Conservation (phyloP, 1,139 yeast species). For the Protomyces pachydermus region DNA sequence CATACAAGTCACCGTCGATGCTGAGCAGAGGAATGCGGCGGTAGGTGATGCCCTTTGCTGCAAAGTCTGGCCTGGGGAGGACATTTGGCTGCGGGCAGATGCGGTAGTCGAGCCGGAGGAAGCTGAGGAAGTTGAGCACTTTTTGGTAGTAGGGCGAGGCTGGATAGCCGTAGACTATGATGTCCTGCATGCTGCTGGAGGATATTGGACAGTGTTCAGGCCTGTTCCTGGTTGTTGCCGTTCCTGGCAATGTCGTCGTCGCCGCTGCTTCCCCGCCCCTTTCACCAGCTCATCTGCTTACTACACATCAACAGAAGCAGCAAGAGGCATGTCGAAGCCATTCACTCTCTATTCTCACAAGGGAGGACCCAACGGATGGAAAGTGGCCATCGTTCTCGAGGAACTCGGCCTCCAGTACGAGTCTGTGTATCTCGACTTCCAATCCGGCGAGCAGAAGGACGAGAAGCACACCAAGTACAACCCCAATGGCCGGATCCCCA, state of each 20-base stretch:
- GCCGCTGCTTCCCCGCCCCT: not conserved
- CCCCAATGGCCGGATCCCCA: constrained; percentile 29
- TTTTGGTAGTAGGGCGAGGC: constrained; percentile 23
- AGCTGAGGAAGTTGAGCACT: constrained; percentile 3
- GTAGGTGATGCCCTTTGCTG: constrained; percentile 14
- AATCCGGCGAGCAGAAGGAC: constrained; percentile 18
- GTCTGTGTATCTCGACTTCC: constrained; percentile 77
- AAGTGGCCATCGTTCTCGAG: constrained; percentile 81
- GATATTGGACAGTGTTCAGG: too few species aligned
- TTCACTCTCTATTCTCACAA: constrained; percentile 25
- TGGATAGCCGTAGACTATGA: constrained; percentile 22
- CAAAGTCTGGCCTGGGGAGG: constrained; percentile 23
- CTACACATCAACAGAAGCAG: not conserved
- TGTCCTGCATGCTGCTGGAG: not conserved
- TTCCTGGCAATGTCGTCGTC: too few species aligned
- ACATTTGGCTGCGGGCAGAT: constrained; percentile 14
- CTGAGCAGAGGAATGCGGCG: constrained; percentile 19
- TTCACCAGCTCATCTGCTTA: not conserved
- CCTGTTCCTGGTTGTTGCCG: too few species aligned
- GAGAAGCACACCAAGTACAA: constrained; percentile 23
- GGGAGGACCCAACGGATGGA: constrained; percentile 54
- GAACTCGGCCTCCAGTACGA: constrained; percentile 72
- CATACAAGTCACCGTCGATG: constrained; percentile 18
- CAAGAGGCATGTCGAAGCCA: constrained; percentile 11
- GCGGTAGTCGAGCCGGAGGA: constrained; percentile 4